Conservation (phyloP, 1,139 yeast genomes). For the Protomyces macrosporus region DNA sequence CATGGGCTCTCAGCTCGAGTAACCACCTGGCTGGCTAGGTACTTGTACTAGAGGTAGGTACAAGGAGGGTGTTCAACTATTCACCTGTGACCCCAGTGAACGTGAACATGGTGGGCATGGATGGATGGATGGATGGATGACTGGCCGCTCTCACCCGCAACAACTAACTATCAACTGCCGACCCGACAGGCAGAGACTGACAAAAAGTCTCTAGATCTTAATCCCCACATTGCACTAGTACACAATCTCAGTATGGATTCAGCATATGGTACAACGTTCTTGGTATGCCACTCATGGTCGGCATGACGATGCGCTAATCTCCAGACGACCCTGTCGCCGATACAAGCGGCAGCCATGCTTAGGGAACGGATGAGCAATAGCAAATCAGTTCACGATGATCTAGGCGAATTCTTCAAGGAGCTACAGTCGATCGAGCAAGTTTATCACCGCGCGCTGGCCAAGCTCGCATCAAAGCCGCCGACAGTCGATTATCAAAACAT, state of each 20-base stretch:
- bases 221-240: too few relatives aligned
- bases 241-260: conserved; percentile 3
- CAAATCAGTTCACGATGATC: conserved; percentile 11
- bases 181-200: too few relatives aligned
- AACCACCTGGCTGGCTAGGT: too few relatives aligned
- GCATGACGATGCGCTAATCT: neutral
- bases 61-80: too few relatives aligned
- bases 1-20: too few relatives aligned
- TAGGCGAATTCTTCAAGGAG: conserved; percentile 22
- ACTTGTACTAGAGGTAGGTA: too few relatives aligned
- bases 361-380: conserved; percentile 12
- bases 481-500: neutral
- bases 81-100: too few relatives aligned
- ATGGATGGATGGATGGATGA: too few relatives aligned
- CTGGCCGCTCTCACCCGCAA: too few relatives aligned
- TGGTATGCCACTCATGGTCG: neutral
- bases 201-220: too few relatives aligned
- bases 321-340: conserved; percentile 9
- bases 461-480: conserved; percentile 14
- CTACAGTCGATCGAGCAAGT: conserved; percentile 14
- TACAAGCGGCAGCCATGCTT: conserved; percentile 12
- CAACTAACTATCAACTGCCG: too few relatives aligned
- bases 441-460: conserved; percentile 16
- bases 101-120: too few relatives aligned
- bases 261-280: conserved; percentile 19